phyloP scores from a whole-genome alignment of 768 basidiomycete species.

The Mycena leptocephala region DNA sequence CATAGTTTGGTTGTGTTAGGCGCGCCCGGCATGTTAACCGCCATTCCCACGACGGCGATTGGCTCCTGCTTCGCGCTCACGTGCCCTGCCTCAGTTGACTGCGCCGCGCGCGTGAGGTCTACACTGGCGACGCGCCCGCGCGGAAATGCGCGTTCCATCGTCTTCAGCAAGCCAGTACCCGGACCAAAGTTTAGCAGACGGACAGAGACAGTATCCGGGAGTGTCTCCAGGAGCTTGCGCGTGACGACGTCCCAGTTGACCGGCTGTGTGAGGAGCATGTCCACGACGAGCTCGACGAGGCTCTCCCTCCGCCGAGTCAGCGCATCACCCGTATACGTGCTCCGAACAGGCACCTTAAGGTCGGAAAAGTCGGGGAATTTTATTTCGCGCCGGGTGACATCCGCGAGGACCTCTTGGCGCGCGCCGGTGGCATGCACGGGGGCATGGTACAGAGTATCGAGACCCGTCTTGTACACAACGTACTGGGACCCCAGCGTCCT shows the following conservation, averaged over 20 bases:
- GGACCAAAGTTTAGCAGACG: conserved; percentile 56
- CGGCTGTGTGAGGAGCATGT: conserved; percentile 66
- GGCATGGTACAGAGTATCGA: conserved; percentile 71
- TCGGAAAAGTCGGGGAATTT: conserved; percentile 67
- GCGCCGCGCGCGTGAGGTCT: conserved; percentile 5
- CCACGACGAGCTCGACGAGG: conserved; percentile 62
- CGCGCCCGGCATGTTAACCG: conserved; percentile 72
- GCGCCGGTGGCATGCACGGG: conserved; percentile 48
- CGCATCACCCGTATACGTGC: conserved; percentile 59
- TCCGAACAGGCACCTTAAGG: conserved; percentile 63
- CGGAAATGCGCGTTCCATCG: conserved; percentile 25
- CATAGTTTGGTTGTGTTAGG: conserved; percentile 65
- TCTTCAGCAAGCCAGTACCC: conserved; percentile 46
- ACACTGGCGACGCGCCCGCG: conserved; percentile 31
- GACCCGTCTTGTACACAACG: conserved; percentile 58
- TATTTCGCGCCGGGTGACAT: conserved; percentile 62
- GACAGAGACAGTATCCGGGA: not conserved
- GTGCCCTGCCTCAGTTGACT: too few relatives aligned
- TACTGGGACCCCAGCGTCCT: conserved; percentile 52
- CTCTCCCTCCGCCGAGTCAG: conserved; percentile 43
- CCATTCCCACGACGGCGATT: conserved; percentile 84
- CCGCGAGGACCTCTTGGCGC: conserved; percentile 60
- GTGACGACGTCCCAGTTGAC: conserved; percentile 69
- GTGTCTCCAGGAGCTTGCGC: conserved; percentile 37
- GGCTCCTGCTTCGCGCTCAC: conserved; percentile 58